These are phyloP conservation scores for Melanogaster broomeanus DNA, from an alignment of 768 basidiomycete species.

Conservation along the genomic window DNA sequence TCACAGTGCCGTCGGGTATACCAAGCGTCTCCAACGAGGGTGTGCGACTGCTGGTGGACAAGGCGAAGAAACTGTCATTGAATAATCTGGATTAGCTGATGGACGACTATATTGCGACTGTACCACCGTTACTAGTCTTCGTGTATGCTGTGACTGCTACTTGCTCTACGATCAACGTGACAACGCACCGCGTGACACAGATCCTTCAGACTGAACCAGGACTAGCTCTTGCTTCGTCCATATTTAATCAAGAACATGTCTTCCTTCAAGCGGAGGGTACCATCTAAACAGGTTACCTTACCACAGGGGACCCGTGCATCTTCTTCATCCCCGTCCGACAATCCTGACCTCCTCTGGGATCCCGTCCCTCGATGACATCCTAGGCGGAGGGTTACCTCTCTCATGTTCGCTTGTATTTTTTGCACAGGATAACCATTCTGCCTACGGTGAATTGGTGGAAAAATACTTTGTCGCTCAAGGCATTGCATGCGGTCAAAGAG, in stretches of 20 bases:
- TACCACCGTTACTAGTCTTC: too few relatives aligned
- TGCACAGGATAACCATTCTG: slow-evolving; percentile 85
- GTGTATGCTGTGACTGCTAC: too few relatives aligned
- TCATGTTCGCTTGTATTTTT: slow-evolving; percentile 71
- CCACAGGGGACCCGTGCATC: slow-evolving; percentile 59
- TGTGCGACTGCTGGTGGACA: slow-evolving; percentile 14
- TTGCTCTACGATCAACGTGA: too few relatives aligned
- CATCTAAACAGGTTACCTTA: slow-evolving; percentile 43
- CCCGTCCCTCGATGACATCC: slow-evolving; percentile 90
- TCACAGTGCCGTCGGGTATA: background rate
- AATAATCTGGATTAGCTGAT: slow-evolving; percentile 28
- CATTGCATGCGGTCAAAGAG: slow-evolving; percentile 65
- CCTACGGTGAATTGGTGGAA: slow-evolving; percentile 82
- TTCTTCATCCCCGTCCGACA: slow-evolving; percentile 55
- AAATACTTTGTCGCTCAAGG: slow-evolving; percentile 93
- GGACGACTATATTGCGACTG: too few relatives aligned
- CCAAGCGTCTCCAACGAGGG: background rate
- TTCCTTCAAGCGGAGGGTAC: slow-evolving; percentile 74
- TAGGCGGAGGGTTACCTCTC: slow-evolving; percentile 89
- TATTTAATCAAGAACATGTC: slow-evolving; percentile 48
- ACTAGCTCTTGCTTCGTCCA: background rate
- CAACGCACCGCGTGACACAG: too few relatives aligned
- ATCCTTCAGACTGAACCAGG: background rate
- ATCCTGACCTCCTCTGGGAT: slow-evolving; percentile 82
- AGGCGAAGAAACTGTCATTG: slow-evolving; percentile 20